Evolutionary conservation across 768 basidiomycete genomes (phyloP).

Genomic region (Coprinopsis strossmayeri): DNA sequence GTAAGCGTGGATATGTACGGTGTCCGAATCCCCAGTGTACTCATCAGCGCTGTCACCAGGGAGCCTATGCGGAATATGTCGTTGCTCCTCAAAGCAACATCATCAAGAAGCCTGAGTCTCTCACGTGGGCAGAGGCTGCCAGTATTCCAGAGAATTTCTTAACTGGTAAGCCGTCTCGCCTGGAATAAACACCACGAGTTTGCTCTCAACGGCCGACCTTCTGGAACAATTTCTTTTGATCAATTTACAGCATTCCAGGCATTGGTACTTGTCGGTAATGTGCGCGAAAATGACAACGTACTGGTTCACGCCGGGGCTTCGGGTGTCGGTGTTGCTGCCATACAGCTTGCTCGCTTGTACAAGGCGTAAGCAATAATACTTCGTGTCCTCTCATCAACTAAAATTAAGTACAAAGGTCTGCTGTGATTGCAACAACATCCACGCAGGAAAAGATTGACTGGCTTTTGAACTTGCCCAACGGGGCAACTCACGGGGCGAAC

Average conservation of each 20-base stretch:
- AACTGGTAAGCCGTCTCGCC: slow-evolving; percentile 52
- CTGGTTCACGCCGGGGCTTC: slow-evolving; percentile 90
- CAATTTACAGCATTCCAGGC: slow-evolving; percentile 37
- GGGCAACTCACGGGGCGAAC: slow-evolving; percentile 73
- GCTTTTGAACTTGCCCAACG: slow-evolving; percentile 58
- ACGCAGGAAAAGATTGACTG: slow-evolving; percentile 76
- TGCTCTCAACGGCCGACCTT: background rate
- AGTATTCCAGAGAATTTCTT: slow-evolving; percentile 85
- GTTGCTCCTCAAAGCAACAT: slow-evolving; percentile 59
- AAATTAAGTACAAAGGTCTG: slow-evolving; percentile 31
- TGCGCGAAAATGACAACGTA: slow-evolving; percentile 67
- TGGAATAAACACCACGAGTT: too few relatives aligned
- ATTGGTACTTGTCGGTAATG: slow-evolving; percentile 54
- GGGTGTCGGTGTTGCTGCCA: slow-evolving; percentile 84
- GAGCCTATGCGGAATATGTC: slow-evolving; percentile 89
- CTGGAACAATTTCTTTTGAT: background rate
- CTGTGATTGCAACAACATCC: slow-evolving; percentile 84
- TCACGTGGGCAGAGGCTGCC: slow-evolving; percentile 83
- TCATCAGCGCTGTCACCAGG: slow-evolving; percentile 36
- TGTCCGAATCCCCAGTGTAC: slow-evolving; percentile 3
- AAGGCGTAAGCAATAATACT: slow-evolving; percentile 52
- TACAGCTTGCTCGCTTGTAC: slow-evolving; percentile 72
- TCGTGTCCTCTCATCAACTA: background rate
- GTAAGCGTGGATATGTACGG: too few relatives aligned
- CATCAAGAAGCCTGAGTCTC: slow-evolving; percentile 62